Evolutionary conservation across 2,329 filamentous ascomycete species (phyloP), one percentile per base, ranked within the genome.

Genomic region (Drechslera avenae): DNA sequence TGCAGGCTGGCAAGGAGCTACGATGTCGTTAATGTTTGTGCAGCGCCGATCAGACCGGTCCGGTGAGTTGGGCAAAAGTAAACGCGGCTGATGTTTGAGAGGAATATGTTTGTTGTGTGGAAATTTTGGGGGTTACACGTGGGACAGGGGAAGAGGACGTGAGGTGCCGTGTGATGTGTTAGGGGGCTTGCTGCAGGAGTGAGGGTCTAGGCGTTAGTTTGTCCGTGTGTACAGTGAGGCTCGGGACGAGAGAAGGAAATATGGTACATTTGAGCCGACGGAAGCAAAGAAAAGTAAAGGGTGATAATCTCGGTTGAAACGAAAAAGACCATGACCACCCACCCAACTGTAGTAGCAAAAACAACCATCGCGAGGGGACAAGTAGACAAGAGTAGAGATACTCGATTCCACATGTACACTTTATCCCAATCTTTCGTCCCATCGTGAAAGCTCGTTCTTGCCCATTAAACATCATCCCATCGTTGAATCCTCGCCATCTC

Each of bases 181-280:
- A 28, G 26, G 26, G 26, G 26, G n/a, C n/a, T 10, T 28, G 9
- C 9, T 28, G 9, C 26, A 28, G 26, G 7, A 28, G 26, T 28
- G n/a, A 23, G 21, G 19, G 19, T 21, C 19, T 21, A 4, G 19
- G 23, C 23, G 5, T 28, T 10, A 10, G 23, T 28, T 28, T n/a
- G 21, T 23, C 21, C 4, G 21, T 23, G 21, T 23, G 21, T 23
- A 13, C 18, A 46, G 26, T 40, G 18, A n/a, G 21, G n/a, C 14
- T 18, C 4, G 14, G 5, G 19, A 17, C 7, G n/a, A 43, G 17
- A 28, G 23, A 43, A 32, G 14, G 46, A 34, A 42, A 48, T 46
- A 56, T 51, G 52, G 46, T 58, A 58, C 52, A 54, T 56, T 48
- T 34, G 14, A 18, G 35, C 43, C 33, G 32, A 52, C 32, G 21